Percentiles rank a stretch among this genome's conserved stretches.
These are phyloP conservation scores for Saprolegnia parasitica DNA, from an alignment of 352 stramenopile genomes.

Conservation along the genomic window DNA sequence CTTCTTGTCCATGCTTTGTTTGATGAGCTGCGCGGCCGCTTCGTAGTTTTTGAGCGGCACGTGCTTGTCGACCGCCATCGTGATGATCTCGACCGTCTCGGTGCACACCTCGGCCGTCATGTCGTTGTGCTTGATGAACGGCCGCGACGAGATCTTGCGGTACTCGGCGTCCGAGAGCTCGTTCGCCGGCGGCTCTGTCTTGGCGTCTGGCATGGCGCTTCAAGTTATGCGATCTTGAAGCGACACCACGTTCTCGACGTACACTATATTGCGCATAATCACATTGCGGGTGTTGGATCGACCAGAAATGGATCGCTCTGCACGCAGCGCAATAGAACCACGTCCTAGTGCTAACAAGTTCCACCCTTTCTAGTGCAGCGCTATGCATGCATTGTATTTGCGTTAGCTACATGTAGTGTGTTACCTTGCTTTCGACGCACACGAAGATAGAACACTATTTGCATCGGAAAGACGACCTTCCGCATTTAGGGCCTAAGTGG, in stretches of 20 bases:
- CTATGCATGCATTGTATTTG: too few relatives aligned
- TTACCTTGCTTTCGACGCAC: too few relatives aligned
- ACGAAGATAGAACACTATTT: too few relatives aligned
- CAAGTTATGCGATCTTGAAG: constrained; percentile 47
- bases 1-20: constrained; percentile 97
- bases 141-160: constrained; percentile 78
- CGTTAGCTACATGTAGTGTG: too few relatives aligned
- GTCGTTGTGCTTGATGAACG: constrained; percentile 78
- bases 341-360: too few relatives aligned
- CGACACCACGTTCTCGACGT: constrained; percentile 7
- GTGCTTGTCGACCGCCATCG: constrained; percentile 95
- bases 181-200: constrained; percentile 34
- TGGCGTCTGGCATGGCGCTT: constrained; percentile 25
- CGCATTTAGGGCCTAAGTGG: too few relatives aligned
- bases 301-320: too few relatives aligned
- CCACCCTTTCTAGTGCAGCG: too few relatives aligned
- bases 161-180: constrained; percentile 75
- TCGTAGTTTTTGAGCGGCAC: constrained; percentile 93
- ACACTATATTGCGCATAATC: too few relatives aligned
- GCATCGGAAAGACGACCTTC: too few relatives aligned
- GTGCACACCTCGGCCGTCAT: constrained; percentile 93
- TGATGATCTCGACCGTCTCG: constrained; percentile 95
- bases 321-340: too few relatives aligned
- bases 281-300: too few relatives aligned
- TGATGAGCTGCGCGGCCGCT: constrained; percentile 88